These are phyloP conservation scores for Gliomastix tumulicola DNA, from an alignment of 2,329 filamentous ascomycete genomes.

Conservation along the genomic window DNA sequence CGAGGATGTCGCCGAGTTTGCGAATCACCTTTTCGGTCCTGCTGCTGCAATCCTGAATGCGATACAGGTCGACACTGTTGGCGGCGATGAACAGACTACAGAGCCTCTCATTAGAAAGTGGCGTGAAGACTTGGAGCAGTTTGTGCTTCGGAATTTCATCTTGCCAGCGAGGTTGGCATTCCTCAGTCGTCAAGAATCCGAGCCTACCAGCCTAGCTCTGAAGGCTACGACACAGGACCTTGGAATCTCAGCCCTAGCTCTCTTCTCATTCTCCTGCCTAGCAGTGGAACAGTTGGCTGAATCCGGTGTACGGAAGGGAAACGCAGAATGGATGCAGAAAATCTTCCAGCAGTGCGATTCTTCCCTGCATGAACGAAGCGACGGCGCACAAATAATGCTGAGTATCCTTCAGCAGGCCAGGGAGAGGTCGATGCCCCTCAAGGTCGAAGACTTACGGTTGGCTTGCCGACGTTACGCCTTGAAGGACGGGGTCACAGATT, in stretches of 20 bases:
- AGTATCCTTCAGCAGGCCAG: constrained; percentile 20
- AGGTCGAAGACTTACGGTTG: constrained; percentile 29
- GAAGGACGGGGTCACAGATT: constrained; percentile 24
- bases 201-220: constrained; percentile 32
- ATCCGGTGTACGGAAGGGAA: constrained; percentile 21
- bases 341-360: constrained; percentile 20
- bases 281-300: constrained; percentile 14
- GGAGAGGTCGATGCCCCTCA: constrained; percentile 22
- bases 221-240: constrained; percentile 25
- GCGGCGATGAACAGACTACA: constrained; percentile 15
- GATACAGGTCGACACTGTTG: constrained; percentile 21
- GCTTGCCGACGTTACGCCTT: constrained; percentile 36
- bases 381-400: constrained; percentile 18
- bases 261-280: constrained; percentile 35
- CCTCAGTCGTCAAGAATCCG: constrained; percentile 31
- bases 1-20: constrained; percentile 40
- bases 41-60: constrained; percentile 28
- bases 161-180: constrained; percentile 43
- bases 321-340: constrained; percentile 28
- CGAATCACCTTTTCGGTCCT: constrained; percentile 35
- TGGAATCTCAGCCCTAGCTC: constrained; percentile 28
- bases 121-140: constrained; percentile 36
- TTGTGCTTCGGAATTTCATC: constrained; percentile 44
- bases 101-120: constrained; percentile 23
- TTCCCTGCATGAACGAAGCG: constrained; percentile 12